These are phyloP conservation scores for Cladosporium sp. DNA, from an alignment of 2,329 filamentous ascomycete species.

Conservation along the genomic window DNA sequence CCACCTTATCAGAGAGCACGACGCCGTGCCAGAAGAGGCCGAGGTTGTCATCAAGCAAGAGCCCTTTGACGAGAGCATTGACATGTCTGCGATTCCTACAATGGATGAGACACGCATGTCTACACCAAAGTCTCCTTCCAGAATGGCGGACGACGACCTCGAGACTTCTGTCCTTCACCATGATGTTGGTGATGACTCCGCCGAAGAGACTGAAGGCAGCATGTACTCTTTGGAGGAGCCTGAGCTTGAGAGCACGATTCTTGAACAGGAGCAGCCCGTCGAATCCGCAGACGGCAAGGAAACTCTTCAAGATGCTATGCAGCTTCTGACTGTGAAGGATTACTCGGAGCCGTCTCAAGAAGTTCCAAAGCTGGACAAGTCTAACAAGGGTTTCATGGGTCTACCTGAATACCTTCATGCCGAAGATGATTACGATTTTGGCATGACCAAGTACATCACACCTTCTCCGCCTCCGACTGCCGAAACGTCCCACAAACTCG, in stretches of 20 bases:
- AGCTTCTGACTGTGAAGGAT: constrained; percentile 31
- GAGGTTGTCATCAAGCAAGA: constrained; percentile 63
- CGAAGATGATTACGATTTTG: constrained; percentile 50
- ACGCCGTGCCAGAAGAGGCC: constrained; percentile 56
- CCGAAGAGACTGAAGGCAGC: constrained; percentile 50
- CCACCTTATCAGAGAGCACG: constrained; percentile 38
- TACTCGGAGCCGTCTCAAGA: constrained; percentile 25
- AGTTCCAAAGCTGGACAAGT: constrained; percentile 16
- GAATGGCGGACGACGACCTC: constrained; percentile 36
- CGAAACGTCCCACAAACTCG: constrained; percentile 20
- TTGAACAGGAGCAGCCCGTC: constrained; percentile 17
- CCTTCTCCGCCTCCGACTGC: constrained; percentile 36
- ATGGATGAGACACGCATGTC: constrained; percentile 47
- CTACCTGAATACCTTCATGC: constrained; percentile 34
- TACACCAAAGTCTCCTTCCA: constrained; percentile 45
- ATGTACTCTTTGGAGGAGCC: constrained; percentile 46
- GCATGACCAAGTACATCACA: constrained; percentile 52
- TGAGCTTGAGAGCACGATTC: constrained; percentile 29
- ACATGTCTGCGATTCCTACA: constrained; percentile 60
- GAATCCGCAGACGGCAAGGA: constrained; percentile 27
- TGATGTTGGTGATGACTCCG: constrained; percentile 30
- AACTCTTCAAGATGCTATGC: constrained; percentile 31
- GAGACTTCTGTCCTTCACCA: constrained; percentile 56
- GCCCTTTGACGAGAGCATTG: constrained; percentile 52
- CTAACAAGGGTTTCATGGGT: constrained; percentile 24